Evolutionary conservation across 148 eudicot species (phyloP), one percentile per base, ranked within the genome.

Genomic region (Heliosperma pusillum): DNA sequence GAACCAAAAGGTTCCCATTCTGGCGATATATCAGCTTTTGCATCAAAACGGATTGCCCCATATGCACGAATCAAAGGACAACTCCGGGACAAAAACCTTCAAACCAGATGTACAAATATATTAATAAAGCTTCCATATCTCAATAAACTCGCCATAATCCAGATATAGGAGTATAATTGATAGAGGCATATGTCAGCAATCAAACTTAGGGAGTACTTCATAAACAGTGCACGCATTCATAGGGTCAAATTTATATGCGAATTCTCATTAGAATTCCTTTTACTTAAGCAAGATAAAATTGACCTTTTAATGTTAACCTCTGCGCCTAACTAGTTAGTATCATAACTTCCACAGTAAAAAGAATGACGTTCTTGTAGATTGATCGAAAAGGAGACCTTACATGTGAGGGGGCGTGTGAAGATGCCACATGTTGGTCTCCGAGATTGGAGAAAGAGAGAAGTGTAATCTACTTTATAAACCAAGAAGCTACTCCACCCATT

Each of bases 11-110:
- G 83, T 70, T 84, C 80, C 99, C 99, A 96, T 80, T 96, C 99
- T n/a, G 86, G 62, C 62, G 97, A 83, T 73, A 85, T 82, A 55
- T 80, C 77, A 72, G 87, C 84, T 77, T 75, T 86, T 45, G 91
- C 88, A 82, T 96, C 99, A 83, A 96, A 96, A 44, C 99, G 97
- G 45, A 96, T 96, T 7, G 90, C 99, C 56, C 99, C 99, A 82
- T 96, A 96, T 50, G 97, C 99, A 71, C 99, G 97, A 72, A 96
- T 83, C 75, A 92, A 42, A 56, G 97, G 99, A 76, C 96, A 90
- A 27, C 79, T 84, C 82, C 88, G 87, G 15, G 95, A 96, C 69
- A 96, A 81, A 82, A 92, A 96, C 86, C 99, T 95, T 74, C 30
- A 75, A 57, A 68, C 40, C 74, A 74, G 2, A 70, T 5, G 30